Percentiles rank a stretch among this genome's conserved stretches.
Evolutionary conservation across 2,329 filamentous ascomycete genomes (phyloP).

Genomic region (Trichoderma simmonsii): DNA sequence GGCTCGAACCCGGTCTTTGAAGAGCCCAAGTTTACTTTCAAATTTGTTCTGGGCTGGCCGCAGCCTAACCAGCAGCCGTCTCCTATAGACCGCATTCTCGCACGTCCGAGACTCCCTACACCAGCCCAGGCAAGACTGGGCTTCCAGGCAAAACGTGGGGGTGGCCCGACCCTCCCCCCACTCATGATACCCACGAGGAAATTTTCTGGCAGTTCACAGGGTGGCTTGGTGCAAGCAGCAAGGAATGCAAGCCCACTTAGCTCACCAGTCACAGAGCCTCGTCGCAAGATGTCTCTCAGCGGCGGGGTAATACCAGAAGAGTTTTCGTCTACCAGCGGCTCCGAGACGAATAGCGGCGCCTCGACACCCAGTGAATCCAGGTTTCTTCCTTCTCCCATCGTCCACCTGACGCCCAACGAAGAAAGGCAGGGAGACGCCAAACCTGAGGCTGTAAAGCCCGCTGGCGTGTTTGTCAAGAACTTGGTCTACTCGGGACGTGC

Average conservation of each 20-base stretch:
- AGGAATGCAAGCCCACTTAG: constrained; percentile 45
- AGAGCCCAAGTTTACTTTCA: constrained; percentile 64
- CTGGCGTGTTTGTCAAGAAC: constrained; percentile 43
- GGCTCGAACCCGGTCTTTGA: constrained; percentile 54
- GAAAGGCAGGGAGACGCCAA: constrained; percentile 6
- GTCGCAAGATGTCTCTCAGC: constrained; percentile 21
- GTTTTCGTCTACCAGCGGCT: background rate
- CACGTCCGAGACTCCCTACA: constrained; percentile 65
- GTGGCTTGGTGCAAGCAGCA: constrained; percentile 49
- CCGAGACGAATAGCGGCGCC: background rate
- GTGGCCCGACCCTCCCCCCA: constrained; percentile 36
- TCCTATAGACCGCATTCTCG: constrained; percentile 60
- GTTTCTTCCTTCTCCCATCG: background rate
- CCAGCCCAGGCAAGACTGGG: constrained; percentile 65
- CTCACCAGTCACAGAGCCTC: constrained; percentile 32
- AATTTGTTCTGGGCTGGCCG: constrained; percentile 69
- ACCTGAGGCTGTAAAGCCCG: constrained; percentile 41
- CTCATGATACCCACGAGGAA: constrained; percentile 44
- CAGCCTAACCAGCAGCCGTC: constrained; percentile 52
- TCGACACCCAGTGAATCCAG: background rate
- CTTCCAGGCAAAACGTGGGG: constrained; percentile 38
- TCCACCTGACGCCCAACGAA: background rate
- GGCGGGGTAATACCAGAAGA: constrained; percentile 2
- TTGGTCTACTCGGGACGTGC: constrained; percentile 67
- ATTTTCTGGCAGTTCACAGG: constrained; percentile 45